phyloP scores from a whole-genome alignment of 495 filamentous ascomycete genomes.

The Staphylotrichum tortipilum region DNA sequence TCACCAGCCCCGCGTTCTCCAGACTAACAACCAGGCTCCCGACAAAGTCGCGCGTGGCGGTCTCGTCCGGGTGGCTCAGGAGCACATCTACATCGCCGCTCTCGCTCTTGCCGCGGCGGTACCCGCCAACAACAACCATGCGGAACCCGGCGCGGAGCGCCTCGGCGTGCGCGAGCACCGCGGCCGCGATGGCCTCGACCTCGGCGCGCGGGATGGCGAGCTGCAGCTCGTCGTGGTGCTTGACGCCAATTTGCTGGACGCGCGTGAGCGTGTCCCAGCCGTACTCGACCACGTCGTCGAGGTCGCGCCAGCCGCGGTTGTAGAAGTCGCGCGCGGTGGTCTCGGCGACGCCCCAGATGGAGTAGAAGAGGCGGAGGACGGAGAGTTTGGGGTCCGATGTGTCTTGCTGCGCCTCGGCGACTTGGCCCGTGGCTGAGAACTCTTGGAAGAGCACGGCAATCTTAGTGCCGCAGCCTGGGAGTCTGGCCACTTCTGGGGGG shows the following conservation, averaged over 20 bases:
- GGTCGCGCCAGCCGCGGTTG: slow-evolving; percentile 61
- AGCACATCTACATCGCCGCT: slow-evolving; percentile 82
- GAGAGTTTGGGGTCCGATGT: slow-evolving; percentile 55
- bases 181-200: slow-evolving; percentile 57
- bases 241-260: slow-evolving; percentile 90
- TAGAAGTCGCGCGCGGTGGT: slow-evolving; percentile 78
- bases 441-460: slow-evolving; percentile 72
- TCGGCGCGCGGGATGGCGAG: slow-evolving; percentile 62
- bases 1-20: slow-evolving; percentile 62
- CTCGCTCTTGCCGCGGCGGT: slow-evolving; percentile 67
- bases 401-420: slow-evolving; percentile 56
- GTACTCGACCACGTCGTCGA: slow-evolving; percentile 75
- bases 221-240: slow-evolving; percentile 84
- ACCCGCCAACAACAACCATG: slow-evolving; percentile 72
- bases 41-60: slow-evolving; percentile 56
- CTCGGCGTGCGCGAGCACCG: slow-evolving; percentile 56
- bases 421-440: slow-evolving; percentile 50
- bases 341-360: slow-evolving; percentile 86
- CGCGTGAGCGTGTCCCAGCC: slow-evolving; percentile 69
- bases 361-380: slow-evolving; percentile 59
- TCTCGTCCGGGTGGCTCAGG: slow-evolving; percentile 66
- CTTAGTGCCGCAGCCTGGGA: slow-evolving; percentile 79
- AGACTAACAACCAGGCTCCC: slow-evolving; percentile 58
- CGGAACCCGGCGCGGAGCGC: slow-evolving; percentile 48
- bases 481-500: slow-evolving; percentile 52